Evolutionary conservation across 129 eudicot species (phyloP).

Genomic region (Artemisia argyi): DNA sequence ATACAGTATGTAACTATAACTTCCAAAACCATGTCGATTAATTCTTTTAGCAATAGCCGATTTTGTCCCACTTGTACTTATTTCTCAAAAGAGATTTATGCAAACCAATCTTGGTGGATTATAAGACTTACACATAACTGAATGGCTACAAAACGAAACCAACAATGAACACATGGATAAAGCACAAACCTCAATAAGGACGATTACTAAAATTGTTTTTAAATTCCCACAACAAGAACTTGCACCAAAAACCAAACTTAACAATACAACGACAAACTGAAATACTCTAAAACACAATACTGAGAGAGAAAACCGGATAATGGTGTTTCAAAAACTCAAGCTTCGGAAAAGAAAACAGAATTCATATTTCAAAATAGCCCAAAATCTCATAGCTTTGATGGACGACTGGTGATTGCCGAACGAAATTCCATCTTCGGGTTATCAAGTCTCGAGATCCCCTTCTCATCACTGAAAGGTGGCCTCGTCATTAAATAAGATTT

Average conservation of each 20-base stretch:
- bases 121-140: too few relatives aligned
- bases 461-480: background rate
- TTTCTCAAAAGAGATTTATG: too few relatives aligned
- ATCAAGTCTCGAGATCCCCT: background rate
- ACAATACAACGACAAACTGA: background rate
- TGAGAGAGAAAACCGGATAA: background rate
- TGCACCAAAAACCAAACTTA: background rate
- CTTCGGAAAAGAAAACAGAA: too few relatives aligned
- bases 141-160: background rate
- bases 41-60: too few relatives aligned
- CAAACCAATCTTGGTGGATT: too few relatives aligned
- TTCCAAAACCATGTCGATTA: too few relatives aligned
- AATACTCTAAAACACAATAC: background rate
- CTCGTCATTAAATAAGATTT: background rate
- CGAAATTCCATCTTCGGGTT: background rate
- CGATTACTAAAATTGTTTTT: background rate
- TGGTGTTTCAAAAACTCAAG: background rate
- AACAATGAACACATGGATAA: background rate
- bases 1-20: too few relatives aligned
- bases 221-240: background rate
- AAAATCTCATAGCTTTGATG: too few relatives aligned
- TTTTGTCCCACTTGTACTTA: too few relatives aligned
- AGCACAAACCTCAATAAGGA: background rate
- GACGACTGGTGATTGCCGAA: background rate
- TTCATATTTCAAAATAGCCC: too few relatives aligned